phyloP scores from a whole-genome alignment of 257 asterid species.

The Penstemon eatonii region DNA sequence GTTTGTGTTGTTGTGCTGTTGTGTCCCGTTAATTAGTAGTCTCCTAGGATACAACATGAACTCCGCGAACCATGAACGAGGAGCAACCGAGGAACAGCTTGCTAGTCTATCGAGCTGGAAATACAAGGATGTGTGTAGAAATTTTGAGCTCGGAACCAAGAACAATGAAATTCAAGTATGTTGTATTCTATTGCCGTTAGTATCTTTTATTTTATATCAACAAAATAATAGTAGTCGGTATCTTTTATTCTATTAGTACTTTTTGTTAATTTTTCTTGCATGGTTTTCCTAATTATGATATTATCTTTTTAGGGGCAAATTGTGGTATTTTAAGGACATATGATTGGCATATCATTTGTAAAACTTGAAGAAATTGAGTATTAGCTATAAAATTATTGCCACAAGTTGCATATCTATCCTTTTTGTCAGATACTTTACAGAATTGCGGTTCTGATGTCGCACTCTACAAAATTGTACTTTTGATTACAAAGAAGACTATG shows the following conservation, averaged over 20 bases:
- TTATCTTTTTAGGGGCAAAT: no score
- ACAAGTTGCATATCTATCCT: no score
- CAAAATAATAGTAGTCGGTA: no score
- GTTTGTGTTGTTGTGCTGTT: slow-evolving; percentile 74
- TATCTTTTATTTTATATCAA: no score
- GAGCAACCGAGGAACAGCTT: slow-evolving; percentile 82
- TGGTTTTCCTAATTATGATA: neutral
- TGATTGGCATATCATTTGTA: no score
- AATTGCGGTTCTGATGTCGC: no score
- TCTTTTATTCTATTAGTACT: neutral
- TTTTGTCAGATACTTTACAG: no score
- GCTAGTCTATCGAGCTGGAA: slow-evolving; percentile 63
- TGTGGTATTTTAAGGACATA: no score
- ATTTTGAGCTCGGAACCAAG: slow-evolving; percentile 33
- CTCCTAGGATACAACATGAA: slow-evolving; percentile 89
- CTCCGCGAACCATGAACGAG: slow-evolving; percentile 62
- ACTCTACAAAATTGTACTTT: no score
- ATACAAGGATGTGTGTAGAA: slow-evolving; percentile 42
- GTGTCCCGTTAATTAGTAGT: slow-evolving; percentile 76
- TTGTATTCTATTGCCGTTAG: neutral
- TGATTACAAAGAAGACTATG: no score
- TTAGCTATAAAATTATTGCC: no score
- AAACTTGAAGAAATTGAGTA: no score
- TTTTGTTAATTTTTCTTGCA: slow-evolving; percentile 9
- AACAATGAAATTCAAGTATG: slow-evolving; percentile 57